phyloP scores from a whole-genome alignment of 371 early-diverging fungal species.

The Apophysomyces trapeziformis region DNA sequence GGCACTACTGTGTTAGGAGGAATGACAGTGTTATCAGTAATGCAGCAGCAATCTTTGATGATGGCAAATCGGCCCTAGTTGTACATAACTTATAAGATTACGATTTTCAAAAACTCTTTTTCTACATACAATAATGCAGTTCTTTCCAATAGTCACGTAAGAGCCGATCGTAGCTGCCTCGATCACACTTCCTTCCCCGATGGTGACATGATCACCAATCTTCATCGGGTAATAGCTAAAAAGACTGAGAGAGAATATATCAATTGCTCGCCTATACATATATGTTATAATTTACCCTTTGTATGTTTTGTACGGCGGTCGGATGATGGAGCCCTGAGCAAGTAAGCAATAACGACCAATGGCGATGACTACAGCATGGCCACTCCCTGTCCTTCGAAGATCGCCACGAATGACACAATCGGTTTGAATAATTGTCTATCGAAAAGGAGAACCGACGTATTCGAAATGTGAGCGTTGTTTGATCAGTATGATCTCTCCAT shows the following conservation, averaged over 20 bases:
- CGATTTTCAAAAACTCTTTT: background rate
- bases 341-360: constrained; percentile 91
- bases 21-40: constrained; percentile 91
- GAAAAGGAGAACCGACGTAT: no score
- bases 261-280: background rate
- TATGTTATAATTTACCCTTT: constrained; percentile 71
- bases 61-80: constrained; percentile 90
- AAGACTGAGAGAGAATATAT: constrained; percentile 38
- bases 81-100: background rate
- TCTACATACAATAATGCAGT: constrained; percentile 88
- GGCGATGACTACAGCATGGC: constrained; percentile 86
- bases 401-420: constrained; percentile 94
- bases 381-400: constrained; percentile 84
- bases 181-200: constrained; percentile 87
- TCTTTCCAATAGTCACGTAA: constrained; percentile 88
- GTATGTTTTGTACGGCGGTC: constrained; percentile 95
- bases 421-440: constrained; percentile 89
- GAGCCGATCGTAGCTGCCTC: constrained; percentile 95
- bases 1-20: constrained; percentile 93
- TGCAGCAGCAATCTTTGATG: constrained; percentile 91
- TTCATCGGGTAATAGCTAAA: constrained; percentile 96
- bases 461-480: no score
- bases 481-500: background rate
- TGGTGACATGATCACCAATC: constrained; percentile 92
- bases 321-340: constrained; percentile 75